phyloP scores from a whole-genome alignment of 129 eudicot genomes.

The Kitagawia praeruptora region DNA sequence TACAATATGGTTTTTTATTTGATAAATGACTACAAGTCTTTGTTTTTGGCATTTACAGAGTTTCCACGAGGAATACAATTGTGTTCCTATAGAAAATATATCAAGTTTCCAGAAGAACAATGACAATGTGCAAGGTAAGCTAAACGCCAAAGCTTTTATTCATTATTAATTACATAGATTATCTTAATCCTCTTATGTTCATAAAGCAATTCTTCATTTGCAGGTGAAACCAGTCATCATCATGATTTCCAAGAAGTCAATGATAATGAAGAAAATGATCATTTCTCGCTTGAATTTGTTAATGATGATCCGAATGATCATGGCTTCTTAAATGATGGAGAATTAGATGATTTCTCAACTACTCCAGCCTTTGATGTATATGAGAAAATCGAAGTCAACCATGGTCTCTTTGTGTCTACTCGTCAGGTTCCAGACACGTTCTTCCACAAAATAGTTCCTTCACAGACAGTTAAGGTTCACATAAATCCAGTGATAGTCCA shows the following conservation, averaged over 20 bases:
- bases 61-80: slow-evolving; percentile 53
- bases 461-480: slow-evolving; percentile 52
- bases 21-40: background rate
- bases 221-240: slow-evolving; percentile 60
- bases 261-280: slow-evolving; percentile 26
- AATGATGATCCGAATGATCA: slow-evolving; percentile 31
- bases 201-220: slow-evolving; percentile 7
- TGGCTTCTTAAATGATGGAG: slow-evolving; percentile 48
- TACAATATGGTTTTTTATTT: background rate
- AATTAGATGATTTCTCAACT: slow-evolving; percentile 47
- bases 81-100: slow-evolving; percentile 55
- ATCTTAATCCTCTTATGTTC: background rate
- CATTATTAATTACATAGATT: background rate
- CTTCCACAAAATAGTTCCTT: slow-evolving; percentile 59
- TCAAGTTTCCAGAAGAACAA: slow-evolving; percentile 37
- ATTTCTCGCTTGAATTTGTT: slow-evolving; percentile 27
- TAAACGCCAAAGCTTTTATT: background rate
- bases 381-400: slow-evolving; percentile 50
- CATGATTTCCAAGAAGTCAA: slow-evolving; percentile 24
- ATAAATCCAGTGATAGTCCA: slow-evolving; percentile 37
- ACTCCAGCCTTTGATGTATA: slow-evolving; percentile 46
- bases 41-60: slow-evolving; percentile 29
- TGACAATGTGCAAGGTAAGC: slow-evolving; percentile 44
- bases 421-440: slow-evolving; percentile 51
- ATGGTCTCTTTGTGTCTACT: slow-evolving; percentile 60